Conservation (phyloP, 2,329 filamentous ascomycete genomes). For the Colletotrichum tropicale region DNA sequence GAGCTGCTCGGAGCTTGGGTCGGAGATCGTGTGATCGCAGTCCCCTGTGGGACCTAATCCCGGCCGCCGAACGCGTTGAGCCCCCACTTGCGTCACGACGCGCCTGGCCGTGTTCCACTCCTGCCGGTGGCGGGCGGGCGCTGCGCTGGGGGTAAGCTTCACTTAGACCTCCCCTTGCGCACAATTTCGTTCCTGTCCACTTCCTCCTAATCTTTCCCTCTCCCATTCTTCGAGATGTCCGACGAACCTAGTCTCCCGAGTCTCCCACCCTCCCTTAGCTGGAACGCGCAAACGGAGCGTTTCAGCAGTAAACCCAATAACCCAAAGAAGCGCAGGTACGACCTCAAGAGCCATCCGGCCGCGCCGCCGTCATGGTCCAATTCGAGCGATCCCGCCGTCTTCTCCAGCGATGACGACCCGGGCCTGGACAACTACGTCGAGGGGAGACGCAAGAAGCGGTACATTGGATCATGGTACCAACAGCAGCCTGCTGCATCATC, state of each 20-base stretch:
- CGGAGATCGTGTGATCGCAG: conserved; percentile 13
- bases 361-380: conserved; percentile 49
- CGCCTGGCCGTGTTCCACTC: conserved; percentile 4
- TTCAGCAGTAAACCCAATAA: conserved; percentile 43
- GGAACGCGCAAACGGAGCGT: conserved; percentile 41
- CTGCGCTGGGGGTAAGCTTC: conserved; percentile 1
- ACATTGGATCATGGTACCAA: conserved; percentile 72
- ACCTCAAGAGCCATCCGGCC: conserved; percentile 29
- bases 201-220: not conserved
- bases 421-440: conserved; percentile 68
- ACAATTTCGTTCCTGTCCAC: not conserved
- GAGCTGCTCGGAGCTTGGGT: conserved; percentile 11
- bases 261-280: conserved; percentile 38
- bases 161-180: not conserved
- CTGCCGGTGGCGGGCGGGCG: conserved; percentile 1
- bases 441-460: conserved; percentile 63
- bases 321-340: conserved; percentile 41
- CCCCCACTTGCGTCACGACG: conserved; percentile 17
- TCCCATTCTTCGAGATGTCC: conserved; percentile 29
- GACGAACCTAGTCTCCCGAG: conserved; percentile 47
- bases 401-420: conserved; percentile 75
- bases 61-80: not conserved
- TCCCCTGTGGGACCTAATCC: not conserved
- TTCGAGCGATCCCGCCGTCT: conserved; percentile 74
- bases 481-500: conserved; percentile 55